phyloP scores from a whole-genome alignment of 2,329 filamentous ascomycete species.

The Ampelomyces quisqualis region DNA sequence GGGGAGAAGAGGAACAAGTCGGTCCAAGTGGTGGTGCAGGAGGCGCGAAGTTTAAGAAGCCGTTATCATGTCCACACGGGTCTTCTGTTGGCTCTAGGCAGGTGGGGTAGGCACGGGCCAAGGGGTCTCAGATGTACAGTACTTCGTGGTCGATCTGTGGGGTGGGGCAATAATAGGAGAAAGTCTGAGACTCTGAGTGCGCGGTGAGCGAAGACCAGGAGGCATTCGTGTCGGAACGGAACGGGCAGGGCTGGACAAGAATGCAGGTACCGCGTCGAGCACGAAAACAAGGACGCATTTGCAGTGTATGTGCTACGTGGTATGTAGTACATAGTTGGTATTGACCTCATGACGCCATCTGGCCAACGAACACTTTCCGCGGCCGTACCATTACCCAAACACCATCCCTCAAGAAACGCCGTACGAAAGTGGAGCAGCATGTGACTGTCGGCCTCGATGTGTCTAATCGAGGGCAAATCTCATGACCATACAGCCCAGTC shows the following conservation, averaged over 20 bases:
- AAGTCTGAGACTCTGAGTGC: too few species aligned
- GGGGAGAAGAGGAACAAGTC: slow-evolving; percentile 6
- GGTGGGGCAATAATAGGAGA: too few species aligned
- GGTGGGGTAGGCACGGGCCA: slow-evolving; percentile 31
- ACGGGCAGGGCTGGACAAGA: slow-evolving; percentile 9
- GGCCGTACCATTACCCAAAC: slow-evolving; percentile 38
- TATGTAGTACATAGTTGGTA: slow-evolving; percentile 17
- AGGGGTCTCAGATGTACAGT: slow-evolving; percentile 17
- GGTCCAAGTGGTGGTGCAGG: too few species aligned
- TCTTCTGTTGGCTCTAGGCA: slow-evolving; percentile 28
- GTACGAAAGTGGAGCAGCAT: not conserved
- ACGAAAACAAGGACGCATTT: slow-evolving; percentile 5
- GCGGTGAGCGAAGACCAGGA: too few species aligned
- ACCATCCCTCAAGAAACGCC: slow-evolving; percentile 12
- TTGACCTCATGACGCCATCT: slow-evolving; percentile 31
- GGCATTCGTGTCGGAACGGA: slow-evolving; percentile 20
- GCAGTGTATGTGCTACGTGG: slow-evolving; percentile 8
- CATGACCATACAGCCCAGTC: too few species aligned
- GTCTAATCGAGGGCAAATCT: too few species aligned
- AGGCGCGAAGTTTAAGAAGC: slow-evolving; percentile 20
- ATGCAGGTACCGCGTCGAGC: slow-evolving; percentile 2
- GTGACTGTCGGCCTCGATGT: not conserved
- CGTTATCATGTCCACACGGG: slow-evolving; percentile 32
- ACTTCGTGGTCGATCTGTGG: too few species aligned
- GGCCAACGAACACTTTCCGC: slow-evolving; percentile 35